phyloP scores from a whole-genome alignment of 1,139 yeast genomes.

The Kurtzmaniella natalensis region DNA sequence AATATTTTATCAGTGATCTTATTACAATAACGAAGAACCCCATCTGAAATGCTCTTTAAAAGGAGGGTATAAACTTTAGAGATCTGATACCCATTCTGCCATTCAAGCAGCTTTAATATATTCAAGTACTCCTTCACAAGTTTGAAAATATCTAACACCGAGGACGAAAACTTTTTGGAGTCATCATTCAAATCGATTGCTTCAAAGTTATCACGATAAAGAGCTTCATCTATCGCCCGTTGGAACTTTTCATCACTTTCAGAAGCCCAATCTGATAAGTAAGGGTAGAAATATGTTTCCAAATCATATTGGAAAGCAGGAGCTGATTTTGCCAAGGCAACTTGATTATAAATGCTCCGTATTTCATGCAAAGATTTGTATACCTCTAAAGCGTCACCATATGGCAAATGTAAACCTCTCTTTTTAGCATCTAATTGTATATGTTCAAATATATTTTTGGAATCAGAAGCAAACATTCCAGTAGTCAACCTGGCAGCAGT shows the following conservation, averaged over 20 bases:
- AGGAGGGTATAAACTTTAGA: conserved; percentile 57
- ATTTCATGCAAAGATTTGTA: conserved; percentile 56
- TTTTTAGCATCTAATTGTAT: conserved; percentile 42
- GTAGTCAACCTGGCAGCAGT: conserved; percentile 56
- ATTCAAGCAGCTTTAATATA: conserved; percentile 50
- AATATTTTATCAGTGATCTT: conserved; percentile 43
- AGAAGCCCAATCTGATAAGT: conserved; percentile 52
- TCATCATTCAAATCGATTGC: conserved; percentile 46
- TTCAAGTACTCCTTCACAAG: conserved; percentile 55
- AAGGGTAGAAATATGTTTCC: conserved; percentile 59
- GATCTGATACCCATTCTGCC: conserved; percentile 60
- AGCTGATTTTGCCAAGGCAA: conserved; percentile 15
- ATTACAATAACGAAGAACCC: conserved; percentile 51
- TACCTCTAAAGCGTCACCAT: conserved; percentile 58
- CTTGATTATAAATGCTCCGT: conserved; percentile 51
- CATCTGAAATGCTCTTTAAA: conserved; percentile 59
- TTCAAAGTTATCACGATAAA: conserved; percentile 52
- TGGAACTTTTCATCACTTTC: conserved; percentile 47
- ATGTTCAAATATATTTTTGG: conserved; percentile 56
- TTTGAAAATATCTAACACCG: conserved; percentile 65
- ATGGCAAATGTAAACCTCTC: conserved; percentile 38
- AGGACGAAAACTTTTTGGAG: conserved; percentile 38
- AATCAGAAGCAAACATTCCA: conserved; percentile 60
- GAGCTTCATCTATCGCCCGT: conserved; percentile 50
- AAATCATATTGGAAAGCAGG: conserved; percentile 49